phyloP scores from a whole-genome alignment of 2,329 filamentous ascomycete genomes.

The Coleophoma cylindrospora region DNA sequence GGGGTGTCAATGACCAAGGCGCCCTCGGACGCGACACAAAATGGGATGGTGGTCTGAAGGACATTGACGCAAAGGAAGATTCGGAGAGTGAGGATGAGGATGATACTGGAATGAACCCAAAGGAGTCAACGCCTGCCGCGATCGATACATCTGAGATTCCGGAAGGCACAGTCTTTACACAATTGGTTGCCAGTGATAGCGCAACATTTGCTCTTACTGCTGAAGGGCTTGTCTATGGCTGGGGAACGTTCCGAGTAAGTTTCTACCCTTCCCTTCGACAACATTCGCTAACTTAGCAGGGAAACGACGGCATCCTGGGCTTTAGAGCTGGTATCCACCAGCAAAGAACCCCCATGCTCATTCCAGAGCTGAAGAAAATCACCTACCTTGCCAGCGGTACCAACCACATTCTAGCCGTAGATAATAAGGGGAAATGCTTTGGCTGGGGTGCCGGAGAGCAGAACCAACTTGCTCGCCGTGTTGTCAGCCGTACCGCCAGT shows the following conservation, averaged over 20 bases:
- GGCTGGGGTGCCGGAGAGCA: conserved; percentile 65
- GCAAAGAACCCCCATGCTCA: conserved; percentile 36
- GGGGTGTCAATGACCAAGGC: conserved; percentile 84
- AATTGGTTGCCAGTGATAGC: conserved; percentile 69
- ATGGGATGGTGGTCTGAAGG: conserved; percentile 59
- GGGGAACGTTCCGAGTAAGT: conserved; percentile 73
- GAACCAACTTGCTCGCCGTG: conserved; percentile 56
- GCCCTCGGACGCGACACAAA: conserved; percentile 71
- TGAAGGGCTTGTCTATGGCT: conserved; percentile 73
- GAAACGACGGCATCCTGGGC: conserved; percentile 59
- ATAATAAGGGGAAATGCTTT: conserved; percentile 52
- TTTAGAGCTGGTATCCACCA: conserved; percentile 31
- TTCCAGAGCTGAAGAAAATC: conserved; percentile 54
- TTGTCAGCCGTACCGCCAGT: conserved; percentile 19
- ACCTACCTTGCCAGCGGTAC: conserved; percentile 46
- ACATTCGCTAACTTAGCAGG: conserved; percentile 31
- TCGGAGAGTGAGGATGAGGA: conserved; percentile 40
- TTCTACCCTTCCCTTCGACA: not conserved
- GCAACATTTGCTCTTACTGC: conserved; percentile 72
- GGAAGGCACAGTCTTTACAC: conserved; percentile 55
- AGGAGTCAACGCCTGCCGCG: conserved; percentile 35
- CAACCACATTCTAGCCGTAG: conserved; percentile 55
- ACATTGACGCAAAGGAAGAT: conserved; percentile 48
- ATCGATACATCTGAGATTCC: conserved; percentile 56
- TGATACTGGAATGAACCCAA: conserved; percentile 60